A percentile compares a stretch with the other conserved stretches of the same genome.
phyloP scores from a whole-genome alignment of 1,284 basidiomycete genomes.

The Mycena citricolor region DNA sequence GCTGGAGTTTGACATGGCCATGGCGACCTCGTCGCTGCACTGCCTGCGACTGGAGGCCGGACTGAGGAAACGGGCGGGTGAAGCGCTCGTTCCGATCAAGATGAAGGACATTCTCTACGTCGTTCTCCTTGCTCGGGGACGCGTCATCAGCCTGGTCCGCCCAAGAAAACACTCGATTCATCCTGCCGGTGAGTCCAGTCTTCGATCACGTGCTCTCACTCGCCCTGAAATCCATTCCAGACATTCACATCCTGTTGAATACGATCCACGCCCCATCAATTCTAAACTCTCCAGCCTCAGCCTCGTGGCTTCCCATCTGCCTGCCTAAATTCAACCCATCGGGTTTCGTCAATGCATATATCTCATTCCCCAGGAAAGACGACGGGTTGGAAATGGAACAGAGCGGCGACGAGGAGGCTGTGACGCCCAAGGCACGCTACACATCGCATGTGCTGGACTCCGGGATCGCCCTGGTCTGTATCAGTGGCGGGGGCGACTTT shows the following conservation, averaged over 20 bases:
- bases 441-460: slow-evolving; percentile 27
- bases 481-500: slow-evolving; percentile 69
- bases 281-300: slow-evolving; percentile 68
- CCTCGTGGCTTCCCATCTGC: slow-evolving; percentile 94
- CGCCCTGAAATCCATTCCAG: slow-evolving; percentile 38
- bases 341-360: slow-evolving; percentile 92
- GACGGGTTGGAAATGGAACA: slow-evolving; percentile 23
- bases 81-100: slow-evolving; percentile 77
- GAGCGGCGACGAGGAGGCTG: slow-evolving; percentile 3
- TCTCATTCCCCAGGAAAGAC: slow-evolving; percentile 61
- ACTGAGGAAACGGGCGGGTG: slow-evolving; percentile 71
- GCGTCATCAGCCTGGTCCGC: slow-evolving; percentile 85
- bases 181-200: slow-evolving; percentile 66
- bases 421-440: slow-evolving; percentile 7
- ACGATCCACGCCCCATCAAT: slow-evolving; percentile 72
- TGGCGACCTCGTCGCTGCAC: slow-evolving; percentile 78
- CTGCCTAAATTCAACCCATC: slow-evolving; percentile 92
- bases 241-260: slow-evolving; percentile 86
- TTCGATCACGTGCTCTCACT: neutral
- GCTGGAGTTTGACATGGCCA: slow-evolving; percentile 78
- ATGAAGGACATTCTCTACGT: slow-evolving; percentile 93
- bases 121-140: slow-evolving; percentile 75
- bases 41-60: slow-evolving; percentile 74
- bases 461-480: slow-evolving; percentile 61
- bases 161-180: slow-evolving; percentile 95